Evolutionary conservation across 2,329 filamentous ascomycete genomes (phyloP), one percentile per base, ranked within the genome.

Genomic region (Colletotrichum zoysiae): DNA sequence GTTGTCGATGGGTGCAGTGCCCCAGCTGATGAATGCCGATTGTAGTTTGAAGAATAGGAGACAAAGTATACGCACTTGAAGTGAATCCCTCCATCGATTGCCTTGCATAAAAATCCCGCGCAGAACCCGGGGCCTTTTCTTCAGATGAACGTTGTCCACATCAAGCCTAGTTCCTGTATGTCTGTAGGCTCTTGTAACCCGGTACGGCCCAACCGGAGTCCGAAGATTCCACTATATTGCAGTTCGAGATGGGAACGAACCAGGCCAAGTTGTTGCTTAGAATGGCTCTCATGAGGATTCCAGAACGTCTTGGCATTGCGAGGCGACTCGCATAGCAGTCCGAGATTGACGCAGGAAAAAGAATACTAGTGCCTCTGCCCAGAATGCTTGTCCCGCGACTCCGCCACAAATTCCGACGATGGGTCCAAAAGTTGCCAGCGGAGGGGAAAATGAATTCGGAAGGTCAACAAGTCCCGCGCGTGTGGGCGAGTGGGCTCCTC

Each of bases 391-490:
- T 55, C 33, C 60, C 44, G 55, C 30, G 55, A 55, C 69, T 65
- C 59, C 53, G 69, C 69, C 69, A 69, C 65, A 40, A 59, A 7
- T 40, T 51, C 18, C 44, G 40, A 55, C 23, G 46, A 55, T 55
- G 55, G 35, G 46, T 20, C 48, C 46, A 8, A 48, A 23, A 23
- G 23, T 56, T 56, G 55, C 53, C 40, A 44, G 40, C 60, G 70
- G 70, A 14, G 56, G 59, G 59, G 48, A 72, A 50, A 69, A 56
- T 70, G 46, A n/a, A 55, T 61, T 55, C 65, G 59, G 30, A 33
- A 59, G 38, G 38, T 42, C 46, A 18, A 53, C 33, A 9, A 11
- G 20, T 63, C 46, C 46, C 46, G 30, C n/a, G 14, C 30, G 26
- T 18, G 60, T 14, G 60, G n/a, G 35, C 46, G 20, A 48, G 44